Evolutionary conservation across 2,329 filamentous ascomycete species (phyloP).

Genomic region (Acarospora socialis): DNA sequence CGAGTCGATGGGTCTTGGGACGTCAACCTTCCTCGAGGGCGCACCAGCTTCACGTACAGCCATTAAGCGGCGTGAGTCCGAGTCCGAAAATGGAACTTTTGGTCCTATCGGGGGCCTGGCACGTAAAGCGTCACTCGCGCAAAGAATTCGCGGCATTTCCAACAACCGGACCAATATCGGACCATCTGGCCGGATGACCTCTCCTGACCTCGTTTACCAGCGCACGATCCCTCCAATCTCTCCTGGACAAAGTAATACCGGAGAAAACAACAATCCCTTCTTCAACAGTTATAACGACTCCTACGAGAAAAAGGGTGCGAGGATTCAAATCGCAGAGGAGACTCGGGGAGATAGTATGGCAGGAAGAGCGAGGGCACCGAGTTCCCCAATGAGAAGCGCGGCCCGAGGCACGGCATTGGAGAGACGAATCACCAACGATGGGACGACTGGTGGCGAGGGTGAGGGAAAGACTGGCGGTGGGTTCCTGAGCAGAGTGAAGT

Average conservation of each 20-base stretch:
- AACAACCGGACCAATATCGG: slow-evolving; percentile 48
- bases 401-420: slow-evolving; percentile 35
- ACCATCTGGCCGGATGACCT: slow-evolving; percentile 44
- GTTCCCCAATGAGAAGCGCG: slow-evolving; percentile 41
- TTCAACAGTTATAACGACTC: slow-evolving; percentile 63
- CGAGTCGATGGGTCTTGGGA: slow-evolving; percentile 71
- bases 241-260: slow-evolving; percentile 25
- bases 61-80: slow-evolving; percentile 61
- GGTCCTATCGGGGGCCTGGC: slow-evolving; percentile 46
- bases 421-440: slow-evolving; percentile 50
- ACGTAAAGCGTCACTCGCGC: slow-evolving; percentile 88
- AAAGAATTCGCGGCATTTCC: slow-evolving; percentile 76
- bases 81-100: slow-evolving; percentile 40
- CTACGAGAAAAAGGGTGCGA: slow-evolving; percentile 49
- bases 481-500: slow-evolving; percentile 68
- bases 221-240: slow-evolving; percentile 21
- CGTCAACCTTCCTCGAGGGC: slow-evolving; percentile 89
- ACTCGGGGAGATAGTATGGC: slow-evolving; percentile 6
- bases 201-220: slow-evolving; percentile 37
- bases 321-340: slow-evolving; percentile 39
- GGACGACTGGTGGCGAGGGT: slow-evolving; percentile 26
- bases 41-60: slow-evolving; percentile 71
- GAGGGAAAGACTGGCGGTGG: slow-evolving; percentile 41
- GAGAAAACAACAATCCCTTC: slow-evolving; percentile 59
- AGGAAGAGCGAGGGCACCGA: slow-evolving; percentile 31